Evolutionary conservation across 139 green algal species (phyloP), one percentile per base, ranked within the genome.

Genomic region (Trebouxia sp.): DNA sequence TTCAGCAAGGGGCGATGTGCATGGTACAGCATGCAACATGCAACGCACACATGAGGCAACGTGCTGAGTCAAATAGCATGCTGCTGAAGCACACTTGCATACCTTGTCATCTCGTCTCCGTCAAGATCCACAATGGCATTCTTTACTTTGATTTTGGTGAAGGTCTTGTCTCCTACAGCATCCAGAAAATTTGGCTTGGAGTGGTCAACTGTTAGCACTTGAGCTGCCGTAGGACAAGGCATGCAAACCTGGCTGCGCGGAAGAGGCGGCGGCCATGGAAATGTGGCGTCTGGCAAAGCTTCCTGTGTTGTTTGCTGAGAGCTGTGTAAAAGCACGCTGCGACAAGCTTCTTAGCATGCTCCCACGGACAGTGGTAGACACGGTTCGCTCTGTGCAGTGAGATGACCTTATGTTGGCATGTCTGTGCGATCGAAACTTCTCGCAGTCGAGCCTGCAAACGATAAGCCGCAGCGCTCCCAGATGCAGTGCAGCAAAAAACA

Each of bases 71-170:
- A n/a, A n/a, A n/a, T n/a, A n/a, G 20, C 32, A 22, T 70, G 50
- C 50, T 28, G 50, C 50, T 58, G 50, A 28, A 28, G 50, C 20
- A 22, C 4, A 2, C 4, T 58, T 3, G n/a, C n/a, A 37, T 75
- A 93, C 88, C 93, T 87, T 12, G 94, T 98, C 94, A 98, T 97
- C 84, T 97, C 93, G 76, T 98, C 93, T 28, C 96, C 96, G 89
- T 99, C 96, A 32, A 99, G 88, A 55, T 99, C 96, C 35, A 99
- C 95, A 9, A 99, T 89, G 0, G 95, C 94, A 65, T 98, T 97
- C 20, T 82, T 81, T 14, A 98, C 94, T 76, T 92, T 90, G 80
- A 98, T 97, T 62, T 93, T 96, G 70, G 72, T 72, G 32, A 72
- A 72, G 6, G 32, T 37, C 35, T 72, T 72, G 12, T 72, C 62